A percentile compares a stretch with the other conserved stretches of the same genome.
These are phyloP conservation scores for Suillus subaureus DNA, from an alignment of 768 basidiomycete genomes.

Conservation along the genomic window DNA sequence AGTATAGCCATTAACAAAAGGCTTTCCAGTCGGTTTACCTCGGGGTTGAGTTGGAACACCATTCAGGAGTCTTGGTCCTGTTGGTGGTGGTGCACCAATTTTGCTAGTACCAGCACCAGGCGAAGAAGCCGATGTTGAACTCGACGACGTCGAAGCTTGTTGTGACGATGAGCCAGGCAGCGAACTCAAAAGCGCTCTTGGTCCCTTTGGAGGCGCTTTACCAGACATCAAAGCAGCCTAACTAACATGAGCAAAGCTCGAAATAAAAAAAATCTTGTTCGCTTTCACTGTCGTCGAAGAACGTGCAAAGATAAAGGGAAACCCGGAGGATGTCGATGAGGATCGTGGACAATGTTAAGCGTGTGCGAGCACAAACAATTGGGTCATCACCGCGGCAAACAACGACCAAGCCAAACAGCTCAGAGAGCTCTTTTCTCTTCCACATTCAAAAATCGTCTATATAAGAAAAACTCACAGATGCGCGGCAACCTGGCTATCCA, in stretches of 20 bases:
- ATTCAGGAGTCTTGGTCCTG: constrained; percentile 60
- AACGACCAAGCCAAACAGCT: constrained; percentile 5
- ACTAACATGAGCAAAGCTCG: constrained; percentile 14
- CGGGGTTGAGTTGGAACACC: constrained; percentile 33
- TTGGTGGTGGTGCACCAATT: constrained; percentile 60
- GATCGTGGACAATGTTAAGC: constrained; percentile 10
- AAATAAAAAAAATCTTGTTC: constrained; percentile 6
- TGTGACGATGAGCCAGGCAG: constrained; percentile 32
- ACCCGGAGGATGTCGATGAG: constrained; percentile 15
- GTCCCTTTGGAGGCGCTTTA: constrained; percentile 75
- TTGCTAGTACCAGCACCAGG: constrained; percentile 36
- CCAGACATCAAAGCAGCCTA: constrained; percentile 59
- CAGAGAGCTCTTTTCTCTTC: background rate
- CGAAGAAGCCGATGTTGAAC: constrained; percentile 35
- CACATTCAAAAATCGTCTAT: constrained; percentile 1
- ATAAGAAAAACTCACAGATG: background rate
- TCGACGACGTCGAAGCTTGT: constrained; percentile 34
- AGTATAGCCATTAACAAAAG: constrained; percentile 45
- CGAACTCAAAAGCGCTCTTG: constrained; percentile 63
- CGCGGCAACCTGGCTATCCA: background rate
- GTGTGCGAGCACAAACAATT: constrained; percentile 11
- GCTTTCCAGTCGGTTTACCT: constrained; percentile 37
- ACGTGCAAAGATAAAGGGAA: constrained; percentile 10
- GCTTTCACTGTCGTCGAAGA: constrained; percentile 13
- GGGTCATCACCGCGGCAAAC: constrained; percentile 8